Evolutionary conservation across 495 filamentous ascomycete genomes (phyloP).

Genomic region (Penicillium malachiteum): DNA sequence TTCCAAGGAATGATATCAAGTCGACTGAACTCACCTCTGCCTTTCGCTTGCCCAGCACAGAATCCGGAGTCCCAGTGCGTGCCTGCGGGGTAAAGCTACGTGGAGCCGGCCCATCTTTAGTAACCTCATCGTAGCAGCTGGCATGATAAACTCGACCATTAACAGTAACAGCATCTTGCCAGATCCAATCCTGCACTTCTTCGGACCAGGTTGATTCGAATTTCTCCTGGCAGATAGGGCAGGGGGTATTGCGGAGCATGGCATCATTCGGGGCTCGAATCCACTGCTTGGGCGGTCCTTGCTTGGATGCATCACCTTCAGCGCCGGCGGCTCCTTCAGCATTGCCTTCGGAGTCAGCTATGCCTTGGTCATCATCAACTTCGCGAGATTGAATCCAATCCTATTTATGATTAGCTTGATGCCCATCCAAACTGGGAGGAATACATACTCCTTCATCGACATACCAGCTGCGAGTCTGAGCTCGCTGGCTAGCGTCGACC

Average conservation of each 20-base stretch:
- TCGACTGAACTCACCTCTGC: constrained; percentile 56
- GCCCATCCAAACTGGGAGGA: background rate
- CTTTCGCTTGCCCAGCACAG: constrained; percentile 73
- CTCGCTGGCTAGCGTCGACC: constrained; percentile 74
- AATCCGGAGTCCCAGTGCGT: constrained; percentile 59
- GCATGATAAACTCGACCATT: constrained; percentile 84
- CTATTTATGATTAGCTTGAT: constrained; percentile 31
- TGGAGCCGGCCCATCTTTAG: constrained; percentile 53
- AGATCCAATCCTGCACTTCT: constrained; percentile 92
- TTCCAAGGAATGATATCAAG: background rate
- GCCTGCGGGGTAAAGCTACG: constrained; percentile 42
- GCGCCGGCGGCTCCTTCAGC: constrained; percentile 31
- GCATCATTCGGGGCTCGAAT: constrained; percentile 81
- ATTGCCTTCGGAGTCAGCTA: constrained; percentile 41
- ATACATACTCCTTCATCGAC: constrained; percentile 80
- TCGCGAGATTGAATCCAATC: constrained; percentile 90
- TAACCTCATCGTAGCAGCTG: constrained; percentile 83
- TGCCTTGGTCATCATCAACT: constrained; percentile 59
- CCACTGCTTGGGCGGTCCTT: constrained; percentile 67
- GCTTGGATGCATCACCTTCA: constrained; percentile 42
- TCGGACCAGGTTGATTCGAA: constrained; percentile 88
- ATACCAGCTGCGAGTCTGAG: constrained; percentile 89
- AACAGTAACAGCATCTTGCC: constrained; percentile 83
- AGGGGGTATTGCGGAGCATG: constrained; percentile 65
- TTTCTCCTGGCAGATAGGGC: constrained; percentile 92